Base-by-base conservation (phyloP, 345 rosid genomes). In the Gossypium arboreum region DNA sequence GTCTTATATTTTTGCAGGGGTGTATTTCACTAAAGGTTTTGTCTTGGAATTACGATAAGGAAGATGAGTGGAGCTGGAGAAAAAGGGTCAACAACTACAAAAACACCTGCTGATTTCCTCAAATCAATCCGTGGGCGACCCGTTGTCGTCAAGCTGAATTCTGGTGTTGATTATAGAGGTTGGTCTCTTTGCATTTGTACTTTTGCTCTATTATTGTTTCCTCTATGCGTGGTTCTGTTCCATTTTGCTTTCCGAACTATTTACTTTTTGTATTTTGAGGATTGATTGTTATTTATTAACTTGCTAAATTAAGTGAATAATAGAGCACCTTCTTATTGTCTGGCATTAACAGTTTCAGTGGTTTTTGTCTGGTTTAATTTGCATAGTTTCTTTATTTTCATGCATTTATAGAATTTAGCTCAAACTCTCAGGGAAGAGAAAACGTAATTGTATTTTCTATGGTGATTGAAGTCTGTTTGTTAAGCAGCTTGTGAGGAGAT, bases 161-260 rank as follows among this genome's bases (percentile, higher is more conserved):
- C 97, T 72, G 98, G 98, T 65, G 97, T 91, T 52, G 98, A 92
- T 81, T 94, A 93, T 76, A 79, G 98, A 85, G 98, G 97, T 90
- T 0, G 18, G 73, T 78, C 72, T 52, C 79, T 59, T 51, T 59
- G 10, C 66, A 15, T 57, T 15, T 58, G 2, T 47, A 2, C 48
- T 52, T 52, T 52, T 10, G n/a, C 27, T 44, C 22, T 71, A 50
- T 24, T 9, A 68, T 47, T 3, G 2, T 67, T 20, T 67, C 55
- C 43, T 65, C 51, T 65, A 43, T 18, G 16, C 11, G 11, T 65
- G 52, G 27, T 43, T 67, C 39, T 22, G 18, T 7, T 67, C 34
- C 39, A 45, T 22, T 67, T 22, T 13, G 3, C 9, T n/a, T 60
- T 3, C 15, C 16, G 41, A 29, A 29, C 39, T 34, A 58, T 58